Percentiles rank a stretch among this genome's conserved stretches.
These are phyloP conservation scores for Aspergillus sp. DNA, from an alignment of 2,329 filamentous ascomycete species.

Conservation along the genomic window DNA sequence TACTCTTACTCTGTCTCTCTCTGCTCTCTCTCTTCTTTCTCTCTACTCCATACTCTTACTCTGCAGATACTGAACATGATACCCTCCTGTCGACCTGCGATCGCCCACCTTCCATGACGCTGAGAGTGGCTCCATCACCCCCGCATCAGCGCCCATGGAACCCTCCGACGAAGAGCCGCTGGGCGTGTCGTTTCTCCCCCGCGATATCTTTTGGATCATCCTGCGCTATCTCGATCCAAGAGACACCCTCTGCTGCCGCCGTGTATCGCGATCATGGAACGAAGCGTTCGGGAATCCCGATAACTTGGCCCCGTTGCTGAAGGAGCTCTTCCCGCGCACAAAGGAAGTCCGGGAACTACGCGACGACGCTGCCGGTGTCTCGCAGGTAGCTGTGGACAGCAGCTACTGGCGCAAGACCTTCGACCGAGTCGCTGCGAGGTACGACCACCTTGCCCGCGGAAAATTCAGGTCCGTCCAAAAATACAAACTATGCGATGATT, in stretches of 20 bases:
- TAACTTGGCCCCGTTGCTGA: conserved; percentile 41
- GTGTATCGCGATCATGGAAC: conserved; percentile 43
- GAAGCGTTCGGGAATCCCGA: conserved; percentile 42
- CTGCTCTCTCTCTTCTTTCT: too few relatives aligned
- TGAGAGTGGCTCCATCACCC: too few relatives aligned
- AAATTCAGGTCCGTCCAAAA: conserved; percentile 40
- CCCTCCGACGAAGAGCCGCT: conserved; percentile 2
- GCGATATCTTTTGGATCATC: conserved; percentile 50
- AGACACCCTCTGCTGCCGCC: conserved; percentile 45
- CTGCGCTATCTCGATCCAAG: conserved; percentile 40
- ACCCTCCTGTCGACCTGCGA: too few relatives aligned
- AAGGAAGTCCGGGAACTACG: conserved; percentile 42
- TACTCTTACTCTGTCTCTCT: too few relatives aligned
- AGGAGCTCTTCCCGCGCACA: conserved; percentile 44
- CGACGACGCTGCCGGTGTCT: conserved; percentile 4
- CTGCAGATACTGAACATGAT: too few relatives aligned
- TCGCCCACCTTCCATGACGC: too few relatives aligned
- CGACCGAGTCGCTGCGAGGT: conserved; percentile 44
- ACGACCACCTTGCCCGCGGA: conserved; percentile 44
- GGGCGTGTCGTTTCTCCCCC: conserved; percentile 38
- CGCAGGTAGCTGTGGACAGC: too few relatives aligned
- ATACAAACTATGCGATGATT: conserved; percentile 33
- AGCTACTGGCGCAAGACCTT: conserved; percentile 35
- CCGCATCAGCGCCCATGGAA: too few relatives aligned
- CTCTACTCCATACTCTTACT: too few relatives aligned